phyloP scores from a whole-genome alignment of 208 protist species.

The Polymyxa betae region DNA sequence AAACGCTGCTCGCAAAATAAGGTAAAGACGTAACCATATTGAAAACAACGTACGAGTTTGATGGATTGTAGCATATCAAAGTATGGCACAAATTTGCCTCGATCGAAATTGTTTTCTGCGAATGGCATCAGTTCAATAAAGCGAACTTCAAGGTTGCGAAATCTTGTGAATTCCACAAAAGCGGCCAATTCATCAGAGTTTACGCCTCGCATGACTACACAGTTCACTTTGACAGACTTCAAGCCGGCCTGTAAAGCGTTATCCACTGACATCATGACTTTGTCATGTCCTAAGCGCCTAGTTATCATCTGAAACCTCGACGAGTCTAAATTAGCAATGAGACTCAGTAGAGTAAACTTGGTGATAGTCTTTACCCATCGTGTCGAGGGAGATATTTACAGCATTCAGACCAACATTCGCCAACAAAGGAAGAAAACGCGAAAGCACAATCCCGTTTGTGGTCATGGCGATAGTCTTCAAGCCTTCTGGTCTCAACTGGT shows the following conservation, averaged over 20 bases:
- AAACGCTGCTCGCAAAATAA: not conserved
- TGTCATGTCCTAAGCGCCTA: not conserved
- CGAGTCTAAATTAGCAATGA: not conserved
- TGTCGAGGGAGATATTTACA: slow-evolving; percentile 80
- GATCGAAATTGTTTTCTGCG: slow-evolving; percentile 75
- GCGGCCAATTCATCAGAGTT: slow-evolving; percentile 74
- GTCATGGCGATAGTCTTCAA: slow-evolving; percentile 54
- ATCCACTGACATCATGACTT: not conserved
- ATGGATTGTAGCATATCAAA: slow-evolving; percentile 71
- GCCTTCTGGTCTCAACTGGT: slow-evolving; percentile 1
- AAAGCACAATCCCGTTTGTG: slow-evolving; percentile 54
- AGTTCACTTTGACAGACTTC: slow-evolving; percentile 70
- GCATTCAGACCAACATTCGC: slow-evolving; percentile 68
- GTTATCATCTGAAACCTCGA: slow-evolving; percentile 2
- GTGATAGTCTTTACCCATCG: slow-evolving; percentile 58
- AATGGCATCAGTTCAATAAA: slow-evolving; percentile 85
- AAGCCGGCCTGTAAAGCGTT: not conserved
- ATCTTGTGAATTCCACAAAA: slow-evolving; percentile 72
- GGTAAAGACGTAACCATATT: not conserved
- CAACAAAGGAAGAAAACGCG: not conserved
- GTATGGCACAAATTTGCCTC: slow-evolving; percentile 73
- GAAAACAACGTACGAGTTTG: not conserved
- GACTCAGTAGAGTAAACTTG: not conserved
- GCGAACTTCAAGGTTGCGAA: slow-evolving; percentile 72
- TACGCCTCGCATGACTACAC: slow-evolving; percentile 75